A percentile compares a stretch with the other conserved stretches of the same genome.
Evolutionary conservation across 2,329 filamentous ascomycete species (phyloP).

Genomic region (Rhinocladiella mackenziei): DNA sequence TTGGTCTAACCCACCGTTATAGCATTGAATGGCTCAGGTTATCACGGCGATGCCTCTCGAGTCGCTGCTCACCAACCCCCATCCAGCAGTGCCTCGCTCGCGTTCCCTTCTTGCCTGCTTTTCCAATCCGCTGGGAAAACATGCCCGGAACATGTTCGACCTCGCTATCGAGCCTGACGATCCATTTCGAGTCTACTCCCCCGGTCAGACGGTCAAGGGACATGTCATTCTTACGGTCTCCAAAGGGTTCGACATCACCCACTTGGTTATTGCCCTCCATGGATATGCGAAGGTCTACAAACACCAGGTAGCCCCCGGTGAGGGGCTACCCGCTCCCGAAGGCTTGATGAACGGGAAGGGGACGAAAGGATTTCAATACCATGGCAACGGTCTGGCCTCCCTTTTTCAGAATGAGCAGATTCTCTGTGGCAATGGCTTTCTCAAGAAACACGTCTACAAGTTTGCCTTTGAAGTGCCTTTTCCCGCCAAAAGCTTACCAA

Average conservation of each 20-base stretch:
- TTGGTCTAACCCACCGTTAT: slow-evolving; percentile 12
- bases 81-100: slow-evolving; percentile 39
- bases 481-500: slow-evolving; percentile 60
- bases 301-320: slow-evolving; percentile 55
- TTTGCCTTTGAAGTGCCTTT: slow-evolving; percentile 63
- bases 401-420: slow-evolving; percentile 63
- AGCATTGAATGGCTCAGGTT: slow-evolving; percentile 23
- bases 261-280: slow-evolving; percentile 60
- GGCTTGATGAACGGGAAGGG: slow-evolving; percentile 54
- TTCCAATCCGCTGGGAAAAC: slow-evolving; percentile 51
- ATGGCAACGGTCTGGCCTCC: slow-evolving; percentile 61
- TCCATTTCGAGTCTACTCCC: slow-evolving; percentile 59
- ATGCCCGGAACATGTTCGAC: slow-evolving; percentile 56
- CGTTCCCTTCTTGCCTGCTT: slow-evolving; percentile 51
- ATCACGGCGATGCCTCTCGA: slow-evolving; percentile 29
- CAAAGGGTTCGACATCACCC: slow-evolving; percentile 59
- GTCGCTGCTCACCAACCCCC: slow-evolving; percentile 40
- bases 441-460: slow-evolving; percentile 62
- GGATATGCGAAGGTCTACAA: slow-evolving; percentile 64
- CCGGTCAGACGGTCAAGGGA: slow-evolving; percentile 60
- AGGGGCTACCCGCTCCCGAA: slow-evolving; percentile 48
- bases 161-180: slow-evolving; percentile 61
- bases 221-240: slow-evolving; percentile 57
- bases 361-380: slow-evolving; percentile 51
- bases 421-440: slow-evolving; percentile 60